Conservation (phyloP, 345 rosid genomes). For the Gossypium herbaceum region DNA sequence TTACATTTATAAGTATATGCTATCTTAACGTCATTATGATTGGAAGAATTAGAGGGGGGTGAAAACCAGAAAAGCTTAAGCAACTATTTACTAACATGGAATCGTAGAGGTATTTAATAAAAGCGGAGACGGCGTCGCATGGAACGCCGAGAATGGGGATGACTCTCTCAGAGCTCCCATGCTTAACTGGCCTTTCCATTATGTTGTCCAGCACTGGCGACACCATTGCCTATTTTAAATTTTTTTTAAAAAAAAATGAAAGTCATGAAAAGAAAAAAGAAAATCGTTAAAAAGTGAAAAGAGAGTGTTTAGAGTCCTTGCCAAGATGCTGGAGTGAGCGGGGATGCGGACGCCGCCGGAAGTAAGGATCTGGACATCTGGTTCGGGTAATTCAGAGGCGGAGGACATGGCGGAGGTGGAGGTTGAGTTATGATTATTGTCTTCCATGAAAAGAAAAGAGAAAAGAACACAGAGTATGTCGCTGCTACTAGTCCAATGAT, state of each 20-base stretch:
- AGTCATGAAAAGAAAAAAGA: background rate
- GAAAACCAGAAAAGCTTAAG: background rate
- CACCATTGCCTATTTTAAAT: conserved; percentile 42
- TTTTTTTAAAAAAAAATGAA: background rate
- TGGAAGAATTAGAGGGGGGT: too few species aligned
- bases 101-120: conserved; percentile 56
- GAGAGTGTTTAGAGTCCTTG: conserved; percentile 11
- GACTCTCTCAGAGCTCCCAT: conserved; percentile 45
- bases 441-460: conserved; percentile 21
- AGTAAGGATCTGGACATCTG: conserved; percentile 62
- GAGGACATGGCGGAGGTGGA: conserved; percentile 14
- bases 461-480: background rate
- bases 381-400: conserved; percentile 32
- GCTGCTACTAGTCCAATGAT: background rate
- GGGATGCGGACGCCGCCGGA: conserved; percentile 67
- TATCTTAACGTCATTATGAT: too few species aligned
- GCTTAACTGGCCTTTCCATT: conserved; percentile 46
- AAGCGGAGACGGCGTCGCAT: conserved; percentile 64
- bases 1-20: too few species aligned
- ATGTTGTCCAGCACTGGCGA: conserved; percentile 64
- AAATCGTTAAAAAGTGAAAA: background rate
- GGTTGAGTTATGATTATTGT: background rate
- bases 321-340: conserved; percentile 64
- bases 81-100: conserved; percentile 43
- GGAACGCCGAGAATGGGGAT: conserved; percentile 81